Evolutionary conservation across 179 eudicot genomes (phyloP).

Genomic region (Beta macrorhiza): DNA sequence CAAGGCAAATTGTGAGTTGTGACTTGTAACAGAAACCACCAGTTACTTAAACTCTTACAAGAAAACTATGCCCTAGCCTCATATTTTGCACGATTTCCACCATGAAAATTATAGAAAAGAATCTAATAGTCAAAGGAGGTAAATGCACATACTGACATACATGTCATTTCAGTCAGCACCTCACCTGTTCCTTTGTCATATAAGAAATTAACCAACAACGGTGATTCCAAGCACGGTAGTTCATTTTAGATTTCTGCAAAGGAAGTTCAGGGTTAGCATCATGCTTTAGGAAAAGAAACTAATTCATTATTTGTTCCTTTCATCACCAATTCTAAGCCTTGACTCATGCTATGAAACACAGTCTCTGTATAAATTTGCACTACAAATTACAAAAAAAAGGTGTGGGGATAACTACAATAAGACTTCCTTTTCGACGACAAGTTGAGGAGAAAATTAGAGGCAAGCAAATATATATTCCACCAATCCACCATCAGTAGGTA

Average conservation of each 20-base stretch:
- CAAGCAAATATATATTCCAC: background rate
- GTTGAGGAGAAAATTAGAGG: conserved; percentile 1
- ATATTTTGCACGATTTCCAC: background rate
- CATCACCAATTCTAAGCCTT: no score
- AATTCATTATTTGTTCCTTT: background rate
- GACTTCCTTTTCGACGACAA: background rate
- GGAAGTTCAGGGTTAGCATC: conserved; percentile 1
- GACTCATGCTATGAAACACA: background rate
- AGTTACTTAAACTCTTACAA: background rate
- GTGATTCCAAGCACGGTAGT: conserved; percentile 92
- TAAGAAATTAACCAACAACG: conserved; percentile 74
- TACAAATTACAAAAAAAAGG: background rate
- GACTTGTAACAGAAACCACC: background rate
- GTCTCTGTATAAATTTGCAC: background rate
- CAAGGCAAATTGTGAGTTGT: no score
- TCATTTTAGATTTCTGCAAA: conserved; percentile 82
- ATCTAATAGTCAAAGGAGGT: background rate
- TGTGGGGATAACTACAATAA: background rate
- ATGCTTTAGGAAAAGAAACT: background rate
- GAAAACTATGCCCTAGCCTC: background rate
- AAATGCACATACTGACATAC: background rate
- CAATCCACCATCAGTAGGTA: background rate
- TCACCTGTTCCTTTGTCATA: conserved; percentile 69
- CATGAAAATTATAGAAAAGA: background rate
- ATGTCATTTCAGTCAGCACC: conserved; percentile 21